Evolutionary conservation across 2,329 filamentous ascomycete genomes (phyloP), one percentile per base, ranked within the genome.

Genomic region (Aspergillus pseudoterreus): DNA sequence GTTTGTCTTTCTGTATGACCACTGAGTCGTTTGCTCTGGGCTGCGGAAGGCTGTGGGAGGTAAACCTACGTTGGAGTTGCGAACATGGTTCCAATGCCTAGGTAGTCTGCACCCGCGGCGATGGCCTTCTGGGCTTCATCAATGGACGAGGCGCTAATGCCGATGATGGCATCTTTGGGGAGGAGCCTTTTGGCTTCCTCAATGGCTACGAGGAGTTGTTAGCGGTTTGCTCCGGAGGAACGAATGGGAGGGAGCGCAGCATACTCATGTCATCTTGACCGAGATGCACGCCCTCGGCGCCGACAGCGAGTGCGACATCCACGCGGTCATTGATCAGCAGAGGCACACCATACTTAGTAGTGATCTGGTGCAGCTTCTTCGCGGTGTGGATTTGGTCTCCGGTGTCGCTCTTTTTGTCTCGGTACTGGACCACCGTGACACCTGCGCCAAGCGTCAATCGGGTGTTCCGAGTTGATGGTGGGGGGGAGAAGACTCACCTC

Each of bases 251-350:
- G 44, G 22, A 33, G 19, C 36, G 33, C 15, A 6, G 21, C 79
- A 59, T 70, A 88, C 86, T 78, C 78, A 96, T 86, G 70, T 97
- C 92, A 79, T 96, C 92, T 75, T 97, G 92, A 6, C 94, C 94
- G 45, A 97, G 82, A 69, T 97, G 94, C 8, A 96, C 90, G 43
- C 94, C 94, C 74, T 96, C 92, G 51, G 89, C 94, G 11, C 85
- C 88, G 41, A 92, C 82, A 12, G 90, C 91, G 15, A 90, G 79
- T 8, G 91, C 92, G 22, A 97, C 89, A 67, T 96, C 92, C 5
- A 96, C 82, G 11, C 92, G 84, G 69, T 97, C 94, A 67, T 97
- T 97, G 75, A 97, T 91, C 49, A 97, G 77, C 51, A 97, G 80
- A 27, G 92, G 92, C 3, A 96, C 83, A 14, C 78, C 77, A 65